phyloP scores from a whole-genome alignment of 1,284 basidiomycete genomes.

The Cutaneotrichosporon dermatis region DNA sequence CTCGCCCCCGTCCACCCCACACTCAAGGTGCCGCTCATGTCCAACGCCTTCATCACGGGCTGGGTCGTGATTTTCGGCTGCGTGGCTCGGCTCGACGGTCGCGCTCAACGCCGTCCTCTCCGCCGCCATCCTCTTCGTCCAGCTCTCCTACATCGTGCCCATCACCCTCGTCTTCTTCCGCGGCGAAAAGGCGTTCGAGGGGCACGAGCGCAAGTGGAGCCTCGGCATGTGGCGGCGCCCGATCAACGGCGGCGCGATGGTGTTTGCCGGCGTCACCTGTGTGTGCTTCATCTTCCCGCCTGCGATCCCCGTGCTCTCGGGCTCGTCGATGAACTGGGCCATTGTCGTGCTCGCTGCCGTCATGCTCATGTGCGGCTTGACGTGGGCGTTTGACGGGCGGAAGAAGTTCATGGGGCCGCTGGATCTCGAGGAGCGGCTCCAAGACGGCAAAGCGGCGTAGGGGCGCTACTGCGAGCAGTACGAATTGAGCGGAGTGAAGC shows the following conservation, averaged over 20 bases:
- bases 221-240: constrained; percentile 40
- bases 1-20: constrained; percentile 54
- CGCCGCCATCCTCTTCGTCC: constrained; percentile 30
- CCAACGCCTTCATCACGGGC: constrained; percentile 56
- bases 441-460: constrained; percentile 2
- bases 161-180: constrained; percentile 48
- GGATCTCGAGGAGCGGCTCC: constrained; percentile 33
- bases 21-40: constrained; percentile 55
- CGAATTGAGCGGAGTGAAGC: no score
- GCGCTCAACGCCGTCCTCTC: constrained; percentile 36
- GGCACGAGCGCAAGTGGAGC: constrained; percentile 37
- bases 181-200: constrained; percentile 47
- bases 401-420: constrained; percentile 48
- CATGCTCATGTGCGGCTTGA: constrained; percentile 36
- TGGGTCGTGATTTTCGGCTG: constrained; percentile 15
- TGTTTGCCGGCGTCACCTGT: constrained; percentile 49
- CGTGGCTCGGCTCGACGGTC: constrained; percentile 45
- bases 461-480: no score
- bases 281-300: constrained; percentile 55
- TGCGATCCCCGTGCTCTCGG: constrained; percentile 42
- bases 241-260: constrained; percentile 44
- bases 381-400: constrained; percentile 46
- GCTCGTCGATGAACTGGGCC: constrained; percentile 51
- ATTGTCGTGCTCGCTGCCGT: constrained; percentile 42
- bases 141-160: constrained; percentile 39